phyloP scores from a whole-genome alignment of 306 rosid genomes.

The Ormosia semicastrata region DNA sequence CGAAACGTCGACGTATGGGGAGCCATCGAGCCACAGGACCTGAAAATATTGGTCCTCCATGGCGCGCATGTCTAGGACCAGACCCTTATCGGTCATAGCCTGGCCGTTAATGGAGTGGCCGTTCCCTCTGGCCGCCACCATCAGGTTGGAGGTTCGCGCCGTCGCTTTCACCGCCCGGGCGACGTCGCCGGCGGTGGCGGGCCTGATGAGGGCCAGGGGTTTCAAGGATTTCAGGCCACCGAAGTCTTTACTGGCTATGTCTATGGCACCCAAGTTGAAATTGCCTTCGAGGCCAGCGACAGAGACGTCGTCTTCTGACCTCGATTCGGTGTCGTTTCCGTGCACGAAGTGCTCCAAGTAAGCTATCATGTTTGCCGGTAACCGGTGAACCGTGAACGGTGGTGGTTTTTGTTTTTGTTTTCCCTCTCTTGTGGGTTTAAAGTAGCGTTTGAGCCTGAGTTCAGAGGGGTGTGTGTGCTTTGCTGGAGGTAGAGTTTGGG shows the following conservation, averaged over 20 bases:
- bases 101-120: slow-evolving; percentile 99
- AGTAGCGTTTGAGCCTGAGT: not conserved
- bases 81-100: slow-evolving; percentile 83
- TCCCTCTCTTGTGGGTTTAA: not conserved
- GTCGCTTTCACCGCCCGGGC: slow-evolving; percentile 48
- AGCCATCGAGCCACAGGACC: slow-evolving; percentile 24
- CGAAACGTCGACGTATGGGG: slow-evolving; percentile 60
- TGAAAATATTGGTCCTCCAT: slow-evolving; percentile 40
- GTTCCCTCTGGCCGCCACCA: slow-evolving; percentile 93
- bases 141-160: slow-evolving; percentile 43
- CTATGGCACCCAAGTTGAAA: slow-evolving; percentile 35
- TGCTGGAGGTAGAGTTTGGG: not conserved
- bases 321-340: slow-evolving; percentile 68
- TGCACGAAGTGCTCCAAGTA: slow-evolving; percentile 65
- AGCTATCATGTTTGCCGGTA: slow-evolving; percentile 65
- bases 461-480: not conserved
- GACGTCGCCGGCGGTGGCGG: slow-evolving; percentile 48
- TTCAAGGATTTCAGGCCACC: slow-evolving; percentile 63
- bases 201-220: slow-evolving; percentile 60
- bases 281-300: slow-evolving; percentile 34
- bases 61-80: slow-evolving; percentile 86
- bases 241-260: slow-evolving; percentile 61
- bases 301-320: slow-evolving; percentile 42
- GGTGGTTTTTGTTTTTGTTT: not conserved
- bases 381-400: not conserved